Conservation (phyloP, 2,329 filamentous ascomycete species). For the Alternaria ventricosa region DNA sequence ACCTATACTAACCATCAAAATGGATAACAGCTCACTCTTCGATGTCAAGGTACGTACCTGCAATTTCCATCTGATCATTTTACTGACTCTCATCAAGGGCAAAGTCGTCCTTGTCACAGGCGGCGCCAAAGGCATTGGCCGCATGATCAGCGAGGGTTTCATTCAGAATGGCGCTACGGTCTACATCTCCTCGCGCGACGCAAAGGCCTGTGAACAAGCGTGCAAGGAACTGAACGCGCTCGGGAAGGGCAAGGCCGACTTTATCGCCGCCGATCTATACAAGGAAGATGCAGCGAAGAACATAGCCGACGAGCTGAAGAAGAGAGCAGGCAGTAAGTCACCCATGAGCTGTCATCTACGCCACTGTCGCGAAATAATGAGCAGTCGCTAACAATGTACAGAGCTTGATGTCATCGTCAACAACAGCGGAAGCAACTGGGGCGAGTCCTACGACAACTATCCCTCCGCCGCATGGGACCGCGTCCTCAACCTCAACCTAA, state of each 20-base stretch:
- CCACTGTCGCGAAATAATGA: background rate
- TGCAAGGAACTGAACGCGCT: conserved; percentile 63
- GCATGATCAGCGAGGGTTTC: conserved; percentile 72
- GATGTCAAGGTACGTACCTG: conserved; percentile 40
- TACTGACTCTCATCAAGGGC: conserved; percentile 29
- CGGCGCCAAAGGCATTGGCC: conserved; percentile 66
- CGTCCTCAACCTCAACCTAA: conserved; percentile 66
- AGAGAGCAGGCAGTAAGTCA: conserved; percentile 54
- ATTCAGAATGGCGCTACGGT: conserved; percentile 70
- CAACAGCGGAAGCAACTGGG: conserved; percentile 71
- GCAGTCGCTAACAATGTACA: conserved; percentile 11
- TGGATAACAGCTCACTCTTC: conserved; percentile 48
- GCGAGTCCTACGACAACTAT: conserved; percentile 64
- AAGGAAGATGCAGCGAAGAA: conserved; percentile 65
- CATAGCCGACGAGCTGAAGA: conserved; percentile 64
- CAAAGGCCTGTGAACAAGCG: conserved; percentile 65
- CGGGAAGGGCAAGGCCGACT: conserved; percentile 64
- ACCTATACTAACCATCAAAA: conserved; percentile 13
- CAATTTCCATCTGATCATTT: background rate
- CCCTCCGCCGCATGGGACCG: conserved; percentile 61
- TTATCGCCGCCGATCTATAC: conserved; percentile 68
- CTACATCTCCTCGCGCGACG: conserved; percentile 72
- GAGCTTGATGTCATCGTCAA: conserved; percentile 69
- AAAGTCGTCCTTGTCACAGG: conserved; percentile 57
- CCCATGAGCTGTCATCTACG: background rate